Evolutionary conservation across 2,329 filamentous ascomycete species (phyloP).

Genomic region (Exophiala bonariae): DNA sequence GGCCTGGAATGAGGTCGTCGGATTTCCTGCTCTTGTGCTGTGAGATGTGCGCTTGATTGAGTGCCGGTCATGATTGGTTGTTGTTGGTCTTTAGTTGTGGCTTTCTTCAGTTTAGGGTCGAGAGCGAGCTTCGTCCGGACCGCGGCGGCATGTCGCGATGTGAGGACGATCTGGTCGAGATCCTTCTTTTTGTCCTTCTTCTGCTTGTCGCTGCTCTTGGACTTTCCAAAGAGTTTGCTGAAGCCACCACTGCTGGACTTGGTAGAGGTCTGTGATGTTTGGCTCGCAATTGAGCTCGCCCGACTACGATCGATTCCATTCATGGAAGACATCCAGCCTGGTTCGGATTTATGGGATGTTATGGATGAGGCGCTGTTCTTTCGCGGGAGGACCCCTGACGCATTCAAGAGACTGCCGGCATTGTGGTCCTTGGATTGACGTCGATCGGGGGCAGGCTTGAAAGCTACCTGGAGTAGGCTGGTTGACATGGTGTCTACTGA

Average conservation of each 20-base stretch:
- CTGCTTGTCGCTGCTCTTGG: constrained; percentile 4
- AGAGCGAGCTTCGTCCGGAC: constrained; percentile 15
- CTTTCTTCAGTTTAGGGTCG: constrained; percentile 13
- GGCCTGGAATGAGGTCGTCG: constrained; percentile 26
- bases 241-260: constrained; percentile 3
- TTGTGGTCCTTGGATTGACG: no score
- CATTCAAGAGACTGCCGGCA: no score
- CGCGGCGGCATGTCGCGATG: constrained; percentile 11
- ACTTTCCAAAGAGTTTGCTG: constrained; percentile 13
- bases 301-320: constrained; percentile 13
- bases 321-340: constrained; percentile 10
- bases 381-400: background rate
- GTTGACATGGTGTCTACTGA: no score
- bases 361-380: constrained; percentile 8
- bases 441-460: no score
- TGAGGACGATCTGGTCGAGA: constrained; percentile 9
- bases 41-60: constrained; percentile 11
- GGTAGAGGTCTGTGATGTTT: constrained; percentile 3
- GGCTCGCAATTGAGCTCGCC: constrained; percentile 4
- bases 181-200: constrained; percentile 16
- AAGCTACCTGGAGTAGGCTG: no score
- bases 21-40: constrained; percentile 18
- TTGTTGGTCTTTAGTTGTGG: background rate
- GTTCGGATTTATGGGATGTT: constrained; percentile 16
- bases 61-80: background rate